A percentile compares a stretch with the other conserved stretches of the same genome.
Conservation (phyloP, 768 basidiomycete species). For the Hericium coralloides region DNA sequence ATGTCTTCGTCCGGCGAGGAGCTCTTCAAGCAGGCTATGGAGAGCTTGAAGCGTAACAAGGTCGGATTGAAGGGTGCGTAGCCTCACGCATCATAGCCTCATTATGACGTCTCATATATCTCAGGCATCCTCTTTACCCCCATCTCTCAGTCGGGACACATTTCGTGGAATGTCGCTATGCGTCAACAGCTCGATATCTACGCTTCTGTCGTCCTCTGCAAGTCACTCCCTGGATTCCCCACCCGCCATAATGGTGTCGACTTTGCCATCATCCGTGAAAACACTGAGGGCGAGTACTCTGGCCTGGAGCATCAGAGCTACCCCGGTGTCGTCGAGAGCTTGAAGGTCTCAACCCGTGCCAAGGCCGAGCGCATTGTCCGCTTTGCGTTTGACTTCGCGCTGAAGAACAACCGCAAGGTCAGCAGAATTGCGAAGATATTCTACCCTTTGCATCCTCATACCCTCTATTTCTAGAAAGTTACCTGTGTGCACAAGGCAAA, state of each 20-base stretch:
- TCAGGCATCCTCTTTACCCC: conserved; percentile 97
- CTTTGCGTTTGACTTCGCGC: conserved; percentile 97
- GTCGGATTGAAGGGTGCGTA: conserved; percentile 91
- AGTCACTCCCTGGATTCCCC: conserved; percentile 91
- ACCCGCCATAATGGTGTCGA: conserved; percentile 96
- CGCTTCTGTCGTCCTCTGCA: conserved; percentile 97
- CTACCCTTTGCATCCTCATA: neutral
- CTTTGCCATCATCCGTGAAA: conserved; percentile 98
- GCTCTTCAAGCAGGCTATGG: conserved; percentile 96
- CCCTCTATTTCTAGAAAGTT: conserved; percentile 70
- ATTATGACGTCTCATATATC: neutral
- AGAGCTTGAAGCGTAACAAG: conserved; percentile 92
- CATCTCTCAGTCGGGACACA: conserved; percentile 91
- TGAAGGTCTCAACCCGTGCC: conserved; percentile 93
- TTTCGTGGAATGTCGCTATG: conserved; percentile 99
- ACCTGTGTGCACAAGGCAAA: conserved; percentile 99
- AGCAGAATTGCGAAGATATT: conserved; percentile 5
- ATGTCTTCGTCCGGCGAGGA: conserved; percentile 91
- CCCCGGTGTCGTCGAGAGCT: conserved; percentile 95
- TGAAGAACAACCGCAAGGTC: conserved; percentile 97
- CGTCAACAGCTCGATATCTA: conserved; percentile 99
- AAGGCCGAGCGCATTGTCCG: conserved; percentile 96
- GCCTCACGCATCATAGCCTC: conserved; percentile 1
- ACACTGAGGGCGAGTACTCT: conserved; percentile 99
- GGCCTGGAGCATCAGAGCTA: conserved; percentile 97